Percentiles rank a stretch among this genome's conserved stretches.
Conservation (phyloP, 176 grass and related monocot genomes). For the Ananas comosus region DNA sequence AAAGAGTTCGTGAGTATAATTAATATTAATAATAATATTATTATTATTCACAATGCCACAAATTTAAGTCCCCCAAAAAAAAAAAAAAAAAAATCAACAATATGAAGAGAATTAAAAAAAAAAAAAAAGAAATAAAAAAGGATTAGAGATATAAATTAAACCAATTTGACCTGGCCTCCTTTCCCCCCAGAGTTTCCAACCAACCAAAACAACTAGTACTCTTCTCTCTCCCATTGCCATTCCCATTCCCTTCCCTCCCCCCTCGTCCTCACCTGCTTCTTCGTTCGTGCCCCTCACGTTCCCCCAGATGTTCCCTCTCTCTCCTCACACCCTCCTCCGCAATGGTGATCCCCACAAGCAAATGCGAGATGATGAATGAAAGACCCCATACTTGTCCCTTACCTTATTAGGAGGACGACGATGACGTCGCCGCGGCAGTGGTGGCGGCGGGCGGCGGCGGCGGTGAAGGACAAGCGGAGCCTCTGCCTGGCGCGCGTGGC, state of each 20-base stretch:
- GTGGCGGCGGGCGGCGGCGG: slow-evolving; percentile 59
- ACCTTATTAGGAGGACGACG: too few species aligned
- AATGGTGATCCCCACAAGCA: too few species aligned
- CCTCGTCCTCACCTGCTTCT: not conserved
- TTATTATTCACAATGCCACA: too few species aligned
- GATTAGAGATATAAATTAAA: not conserved
- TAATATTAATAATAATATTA: too few species aligned
- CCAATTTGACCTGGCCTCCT: not conserved
- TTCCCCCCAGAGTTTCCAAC: not conserved
- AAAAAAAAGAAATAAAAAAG: not conserved
- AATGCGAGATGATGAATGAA: not conserved
- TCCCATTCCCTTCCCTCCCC: not conserved
- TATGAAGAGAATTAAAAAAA: not conserved
- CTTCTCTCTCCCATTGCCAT: not conserved
- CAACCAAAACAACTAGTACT: not conserved
- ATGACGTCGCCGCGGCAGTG: slow-evolving; percentile 58
- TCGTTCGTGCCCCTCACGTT: slow-evolving; percentile 20
- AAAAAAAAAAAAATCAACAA: not conserved
- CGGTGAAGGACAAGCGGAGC: slow-evolving; percentile 63
- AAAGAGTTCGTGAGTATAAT: too few species aligned
- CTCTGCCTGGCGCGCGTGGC: slow-evolving; percentile 46
- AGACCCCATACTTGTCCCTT: not conserved
- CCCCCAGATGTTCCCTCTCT: not conserved
- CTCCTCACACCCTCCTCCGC: not conserved
- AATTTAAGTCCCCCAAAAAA: too few species aligned